A percentile compares a stretch with the other conserved stretches of the same genome.
phyloP scores from a whole-genome alignment of 805 yeast species.

The Yarrowia sp. region DNA sequence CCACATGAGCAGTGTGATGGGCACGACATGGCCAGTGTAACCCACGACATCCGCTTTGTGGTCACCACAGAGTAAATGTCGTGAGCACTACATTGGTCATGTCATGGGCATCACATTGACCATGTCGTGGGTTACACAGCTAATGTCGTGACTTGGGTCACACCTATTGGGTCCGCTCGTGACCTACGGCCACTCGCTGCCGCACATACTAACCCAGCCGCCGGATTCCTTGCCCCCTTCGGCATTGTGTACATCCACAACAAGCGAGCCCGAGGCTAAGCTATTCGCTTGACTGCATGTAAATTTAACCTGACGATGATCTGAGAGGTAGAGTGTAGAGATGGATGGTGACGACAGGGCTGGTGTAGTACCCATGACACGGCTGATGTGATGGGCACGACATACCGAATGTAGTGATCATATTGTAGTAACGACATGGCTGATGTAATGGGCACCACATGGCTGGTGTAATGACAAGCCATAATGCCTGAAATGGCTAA shows the following conservation, averaged over 20 bases:
- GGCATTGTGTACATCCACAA: constrained; percentile 74
- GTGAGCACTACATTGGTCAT: neutral
- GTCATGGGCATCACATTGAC: neutral
- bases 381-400: neutral
- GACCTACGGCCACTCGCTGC: too few species aligned
- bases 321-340: neutral
- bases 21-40: neutral
- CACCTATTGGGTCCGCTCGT: too few species aligned
- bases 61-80: too few species aligned
- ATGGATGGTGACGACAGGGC: neutral
- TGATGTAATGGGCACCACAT: neutral
- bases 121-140: neutral
- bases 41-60: neutral
- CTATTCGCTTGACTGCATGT: constrained; percentile 13
- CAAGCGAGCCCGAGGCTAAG: constrained; percentile 44
- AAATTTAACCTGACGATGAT: constrained; percentile 17
- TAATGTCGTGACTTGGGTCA: neutral
- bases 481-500: too few species aligned
- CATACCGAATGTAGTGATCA: neutral
- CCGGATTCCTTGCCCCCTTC: constrained; percentile 76
- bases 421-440: neutral
- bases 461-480: too few species aligned
- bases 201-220: constrained; percentile 35
- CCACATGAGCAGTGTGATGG: neutral
- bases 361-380: neutral